phyloP scores from a whole-genome alignment of 1,284 basidiomycete genomes.

The Cryptococcus jaspeensis region DNA sequence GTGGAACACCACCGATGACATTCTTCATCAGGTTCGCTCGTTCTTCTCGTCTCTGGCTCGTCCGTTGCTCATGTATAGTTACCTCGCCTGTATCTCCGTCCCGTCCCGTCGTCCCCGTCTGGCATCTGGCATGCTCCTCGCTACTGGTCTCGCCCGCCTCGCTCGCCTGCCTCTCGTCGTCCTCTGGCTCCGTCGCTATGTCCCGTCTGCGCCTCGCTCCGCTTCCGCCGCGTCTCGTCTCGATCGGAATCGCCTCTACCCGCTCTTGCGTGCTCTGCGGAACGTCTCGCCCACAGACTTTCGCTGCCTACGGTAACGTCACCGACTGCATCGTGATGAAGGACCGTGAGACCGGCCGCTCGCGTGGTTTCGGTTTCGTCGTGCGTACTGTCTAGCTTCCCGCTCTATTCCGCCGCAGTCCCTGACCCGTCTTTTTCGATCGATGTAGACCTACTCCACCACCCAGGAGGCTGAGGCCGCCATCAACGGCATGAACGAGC shows the following conservation, averaged over 20 bases:
- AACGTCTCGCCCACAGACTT: constrained; percentile 30
- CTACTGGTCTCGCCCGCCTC: constrained; percentile 10
- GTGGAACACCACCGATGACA: constrained; percentile 89
- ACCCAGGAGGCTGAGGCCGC: constrained; percentile 72
- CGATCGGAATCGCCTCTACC: not conserved
- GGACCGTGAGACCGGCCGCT: constrained; percentile 93
- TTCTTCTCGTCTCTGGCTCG: constrained; percentile 66
- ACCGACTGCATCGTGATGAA: constrained; percentile 85
- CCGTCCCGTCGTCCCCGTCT: constrained; percentile 13
- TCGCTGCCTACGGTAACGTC: constrained; percentile 49
- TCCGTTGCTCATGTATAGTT: constrained; percentile 12
- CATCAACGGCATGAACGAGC: constrained; percentile 78
- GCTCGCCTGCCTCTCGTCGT: constrained; percentile 9
- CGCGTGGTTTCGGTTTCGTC: constrained; percentile 95
- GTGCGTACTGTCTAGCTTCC: constrained; percentile 34
- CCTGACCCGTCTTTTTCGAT: not conserved
- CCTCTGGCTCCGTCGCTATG: constrained; percentile 2
- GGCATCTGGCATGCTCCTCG: constrained; percentile 10
- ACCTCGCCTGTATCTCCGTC: constrained; percentile 11
- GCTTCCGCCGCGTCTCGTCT: constrained; percentile 1
- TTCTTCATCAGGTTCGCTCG: constrained; percentile 67
- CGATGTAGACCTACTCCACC: constrained; percentile 60
- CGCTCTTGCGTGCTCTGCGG: not conserved
- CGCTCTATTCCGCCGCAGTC: not conserved
- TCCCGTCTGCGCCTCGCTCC: not conserved